Base-by-base conservation (phyloP, 768 basidiomycete species). In the Scleroderma bovista region DNA sequence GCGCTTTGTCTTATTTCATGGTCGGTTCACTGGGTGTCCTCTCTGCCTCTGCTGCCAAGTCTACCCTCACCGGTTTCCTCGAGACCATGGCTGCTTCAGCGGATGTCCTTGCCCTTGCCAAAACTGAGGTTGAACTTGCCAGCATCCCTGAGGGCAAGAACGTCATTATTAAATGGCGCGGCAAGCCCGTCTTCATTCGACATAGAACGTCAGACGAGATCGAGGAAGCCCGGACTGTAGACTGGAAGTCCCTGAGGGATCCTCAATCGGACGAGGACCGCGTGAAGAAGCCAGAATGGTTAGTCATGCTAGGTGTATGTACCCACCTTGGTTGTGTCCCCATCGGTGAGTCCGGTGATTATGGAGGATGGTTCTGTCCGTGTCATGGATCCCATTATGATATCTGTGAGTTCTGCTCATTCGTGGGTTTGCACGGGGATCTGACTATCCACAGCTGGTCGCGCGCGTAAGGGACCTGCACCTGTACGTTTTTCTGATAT, bases 341-440 rank as follows among this genome's bases (percentile, higher is more conserved):
- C 53, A 96, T 99, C 65, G 95, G 95, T 58, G 93, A 95, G 71
- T 84, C 92, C 55, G 93, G 93, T 68, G 95, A 97, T 71, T 97
- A 77, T 66, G 95, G 94, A 73, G 95, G 95, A 71, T 99, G 95
- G 94, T 92, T 95, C 84, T 95, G 93, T 77, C 93, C 94, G 46
- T 97, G 95, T 77, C 95, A 98, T 70, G 96, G 95, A 65, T 98
- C 95, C 47, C 95, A 99, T 66, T 94, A 93, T 63, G 93, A 97
- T 70, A 96, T 96, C 52, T 95, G 88, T 90, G 24, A 29, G 41
- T 26, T 16, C 16, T 43, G 6, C 24, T 16, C 60, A 53, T 87
- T 71, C 26, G 47, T 16, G 36, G n/a, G 38, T 19, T 11, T 39
- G 19, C 6, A 12, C 40, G 10, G 17, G n/a, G n/a, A 16, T 23